Evolutionary conservation across 768 basidiomycete genomes (phyloP).

Genomic region (Tulasnella sp.): DNA sequence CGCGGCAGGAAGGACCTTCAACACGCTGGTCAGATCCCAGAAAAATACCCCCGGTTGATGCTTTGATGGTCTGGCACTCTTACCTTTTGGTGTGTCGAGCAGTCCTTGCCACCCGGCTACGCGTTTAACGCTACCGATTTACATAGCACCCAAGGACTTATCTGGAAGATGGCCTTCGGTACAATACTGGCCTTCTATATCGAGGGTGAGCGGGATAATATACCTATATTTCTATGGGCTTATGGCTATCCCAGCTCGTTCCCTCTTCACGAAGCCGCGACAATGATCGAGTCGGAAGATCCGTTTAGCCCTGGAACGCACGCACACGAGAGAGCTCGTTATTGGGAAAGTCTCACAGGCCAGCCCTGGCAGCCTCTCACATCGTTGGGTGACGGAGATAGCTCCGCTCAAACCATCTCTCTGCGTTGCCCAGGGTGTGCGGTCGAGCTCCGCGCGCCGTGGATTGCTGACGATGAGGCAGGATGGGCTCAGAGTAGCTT

Average conservation of each 20-base stretch:
- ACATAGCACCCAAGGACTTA: constrained; percentile 32
- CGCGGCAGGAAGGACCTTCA: not conserved
- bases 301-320: constrained; percentile 23
- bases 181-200: not conserved
- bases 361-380: constrained; percentile 25
- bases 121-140: not conserved
- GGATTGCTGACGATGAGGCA: not conserved
- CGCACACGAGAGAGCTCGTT: not conserved
- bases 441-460: not conserved
- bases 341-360: constrained; percentile 20
- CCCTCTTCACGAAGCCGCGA: constrained; percentile 25
- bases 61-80: constrained; percentile 32
- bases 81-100: constrained; percentile 28
- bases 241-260: constrained; percentile 9
- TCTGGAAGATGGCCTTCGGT: constrained; percentile 30
- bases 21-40: not conserved
- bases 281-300: constrained; percentile 14
- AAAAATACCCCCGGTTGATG: constrained; percentile 31
- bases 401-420: not conserved
- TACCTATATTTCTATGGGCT: not conserved
- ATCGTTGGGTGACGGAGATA: not conserved
- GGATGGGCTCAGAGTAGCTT: not conserved
- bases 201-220: not conserved
- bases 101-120: too few relatives aligned
- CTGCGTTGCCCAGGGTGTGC: constrained; percentile 13